phyloP scores from a whole-genome alignment of 148 eudicot genomes.

The Polygonum maritimum region DNA sequence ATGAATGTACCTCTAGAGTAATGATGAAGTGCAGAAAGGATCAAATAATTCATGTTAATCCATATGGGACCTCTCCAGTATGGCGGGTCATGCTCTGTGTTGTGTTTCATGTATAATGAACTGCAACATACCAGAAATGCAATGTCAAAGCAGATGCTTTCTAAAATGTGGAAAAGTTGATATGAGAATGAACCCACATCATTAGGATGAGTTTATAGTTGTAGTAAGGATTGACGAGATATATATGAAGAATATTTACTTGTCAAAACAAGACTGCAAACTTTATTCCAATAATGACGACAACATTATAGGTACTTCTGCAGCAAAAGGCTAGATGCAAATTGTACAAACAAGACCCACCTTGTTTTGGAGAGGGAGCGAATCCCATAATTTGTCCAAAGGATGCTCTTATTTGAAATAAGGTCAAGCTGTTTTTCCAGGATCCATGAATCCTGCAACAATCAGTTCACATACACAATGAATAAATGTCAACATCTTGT shows the following conservation, averaged over 20 bases:
- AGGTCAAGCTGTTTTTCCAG: constrained; percentile 84
- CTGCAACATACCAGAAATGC: constrained; percentile 28
- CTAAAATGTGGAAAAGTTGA: background rate
- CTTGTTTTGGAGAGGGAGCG: constrained; percentile 89
- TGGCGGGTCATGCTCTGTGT: constrained; percentile 95
- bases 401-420: constrained; percentile 64
- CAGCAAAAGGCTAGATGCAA: background rate
- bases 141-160: background rate
- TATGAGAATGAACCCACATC: background rate
- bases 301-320: background rate
- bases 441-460: constrained; percentile 58
- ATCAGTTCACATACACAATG: background rate
- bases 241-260: background rate
- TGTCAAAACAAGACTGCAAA: background rate
- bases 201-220: background rate
- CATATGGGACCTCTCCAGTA: constrained; percentile 98
- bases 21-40: constrained; percentile 82
- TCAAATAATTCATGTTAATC: constrained; percentile 94
- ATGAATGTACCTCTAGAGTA: constrained; percentile 62
- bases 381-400: constrained; percentile 80
- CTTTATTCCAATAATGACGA: background rate
- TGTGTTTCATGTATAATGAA: constrained; percentile 84
- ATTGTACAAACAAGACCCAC: constrained; percentile 19
- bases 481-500: background rate
- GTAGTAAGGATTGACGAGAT: background rate